Evolutionary conservation across 2,329 filamentous ascomycete species (phyloP), one percentile per base, ranked within the genome.

Genomic region (Aspergillus sp.): DNA sequence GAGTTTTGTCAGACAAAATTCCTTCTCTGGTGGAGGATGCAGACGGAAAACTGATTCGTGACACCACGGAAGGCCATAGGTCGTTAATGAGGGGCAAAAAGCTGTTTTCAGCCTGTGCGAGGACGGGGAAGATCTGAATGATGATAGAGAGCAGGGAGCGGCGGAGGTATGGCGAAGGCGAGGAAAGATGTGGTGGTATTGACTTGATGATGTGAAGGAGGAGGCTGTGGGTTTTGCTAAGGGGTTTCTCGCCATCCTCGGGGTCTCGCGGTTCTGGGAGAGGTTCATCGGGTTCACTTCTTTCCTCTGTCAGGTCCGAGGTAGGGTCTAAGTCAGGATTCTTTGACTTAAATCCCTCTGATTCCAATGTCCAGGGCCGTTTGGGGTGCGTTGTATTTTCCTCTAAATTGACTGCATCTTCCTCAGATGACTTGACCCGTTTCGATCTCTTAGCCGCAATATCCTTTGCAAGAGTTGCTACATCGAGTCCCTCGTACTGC

Each of bases 41-140:
- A 19, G 19, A 19, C 19, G 68, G 64, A 32, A 65, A 59, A 12
- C 58, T 59, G 42, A 70, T 60, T 41, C 65, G 57, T 2, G 62
- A 55, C 8, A 64, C 63, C 4, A 95, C 71, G 5, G 94, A 84
- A 0, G 90, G 89, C 91, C 91, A 98, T 5, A 97, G 73, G 3
- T 85, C 83, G 65, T 97, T 93, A 56, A 97, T 82, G 0, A 97
- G 76, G 0, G 93, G 93, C 1, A 98, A 70, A 62, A 95, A 96
- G 0, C 82, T 80, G 51, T 90, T 82, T 61, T 95, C 86, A 54
- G 96, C 82, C 3, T 74, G 75, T 0, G 85, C 79, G 3, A 98
- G 78, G 1, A 86, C 77, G 1, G 83, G 79, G 4, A 85, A 78
- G 3, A 88, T 83, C 0, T 82, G 88, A 28, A 77, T 72, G 8